Evolutionary conservation across 495 filamentous ascomycete genomes (phyloP).

Genomic region (Talaromyces stipitatus): DNA sequence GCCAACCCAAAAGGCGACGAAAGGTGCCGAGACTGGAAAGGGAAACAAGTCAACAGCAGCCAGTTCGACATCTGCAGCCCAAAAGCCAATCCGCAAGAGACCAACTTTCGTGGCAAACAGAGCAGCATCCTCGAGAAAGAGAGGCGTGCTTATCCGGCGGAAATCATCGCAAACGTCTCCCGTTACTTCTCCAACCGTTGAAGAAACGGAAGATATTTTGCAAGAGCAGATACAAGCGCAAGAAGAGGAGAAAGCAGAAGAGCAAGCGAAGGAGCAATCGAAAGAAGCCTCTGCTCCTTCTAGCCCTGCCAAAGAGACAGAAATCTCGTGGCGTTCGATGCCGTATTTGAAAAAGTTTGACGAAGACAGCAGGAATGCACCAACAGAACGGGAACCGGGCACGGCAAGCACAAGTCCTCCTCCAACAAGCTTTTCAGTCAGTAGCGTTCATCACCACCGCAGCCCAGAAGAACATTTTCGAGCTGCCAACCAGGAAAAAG

Average conservation of each 20-base stretch:
- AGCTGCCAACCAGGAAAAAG: background rate
- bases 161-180: conserved; percentile 31
- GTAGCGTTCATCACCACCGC: conserved; percentile 7
- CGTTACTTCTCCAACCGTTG: background rate
- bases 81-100: conserved; percentile 21
- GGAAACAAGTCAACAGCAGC: background rate
- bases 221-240: background rate
- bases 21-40: background rate
- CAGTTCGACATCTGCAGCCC: background rate
- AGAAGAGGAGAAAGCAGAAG: background rate
- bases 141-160: conserved; percentile 33
- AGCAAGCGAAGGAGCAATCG: background rate
- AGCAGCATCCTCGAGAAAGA: conserved; percentile 25
- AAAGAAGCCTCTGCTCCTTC: background rate
- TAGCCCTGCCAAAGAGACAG: background rate
- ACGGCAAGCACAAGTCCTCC: conserved; percentile 3
- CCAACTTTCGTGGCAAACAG: conserved; percentile 24
- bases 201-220: background rate
- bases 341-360: conserved; percentile 1
- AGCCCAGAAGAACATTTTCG: background rate
- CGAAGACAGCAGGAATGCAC: background rate
- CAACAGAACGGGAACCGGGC: background rate
- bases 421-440: conserved; percentile 3
- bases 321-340: conserved; percentile 1
- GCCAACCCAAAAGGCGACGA: background rate